Base-by-base conservation (phyloP, 495 filamentous ascomycete genomes). In the Penicillium coprophilum region DNA sequence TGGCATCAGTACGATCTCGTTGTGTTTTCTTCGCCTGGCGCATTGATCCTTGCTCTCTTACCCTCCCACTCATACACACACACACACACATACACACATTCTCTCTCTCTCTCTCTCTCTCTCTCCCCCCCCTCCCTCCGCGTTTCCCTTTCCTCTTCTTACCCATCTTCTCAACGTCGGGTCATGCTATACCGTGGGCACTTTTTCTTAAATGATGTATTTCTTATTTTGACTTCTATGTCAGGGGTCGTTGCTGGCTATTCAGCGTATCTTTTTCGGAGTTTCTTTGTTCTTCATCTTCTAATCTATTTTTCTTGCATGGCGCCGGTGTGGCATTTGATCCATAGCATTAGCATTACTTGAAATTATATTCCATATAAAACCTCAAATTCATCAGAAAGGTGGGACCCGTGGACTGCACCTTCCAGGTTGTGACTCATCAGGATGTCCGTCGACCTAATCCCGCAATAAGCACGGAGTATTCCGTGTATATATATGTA, bases 281-380 rank as follows among this genome's bases (percentile, higher is more conserved):
- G 34, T 38, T 38, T 31, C 5, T 31, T 28, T 19, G 8, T 5
- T 51, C 15, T 24, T 39, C 6, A 30, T 52, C 24, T 52, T 8
- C 24, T 39, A 30, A 12, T 41, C n/a, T 40, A 19, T 30, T 20
- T 28, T 51, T 31, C 50, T 52, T 28, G 38, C 50, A 52, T 52
- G 50, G 50, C 21, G 48, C 17, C 50, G 31, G 38, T 20, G 50
- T n/a, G 23, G 38, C 50, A 23, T 15, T n/a, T 15, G 30, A 24
- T 52, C 36, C 34, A 41, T 52, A 41, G 36, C 28, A 21, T 39
- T 51, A 41, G 30, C 19, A 40, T 17, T 52, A 52, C n/a, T n/a
- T n/a, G n/a, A n/a, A 39, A 27, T 27, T 4, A 27, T 6, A 27
- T 27, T 24, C 5, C 2, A 24, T 24, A 27, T 45, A 8, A 27